phyloP scores from a whole-genome alignment of 345 rosid genomes.

The Eucalyptus cloeziana region DNA sequence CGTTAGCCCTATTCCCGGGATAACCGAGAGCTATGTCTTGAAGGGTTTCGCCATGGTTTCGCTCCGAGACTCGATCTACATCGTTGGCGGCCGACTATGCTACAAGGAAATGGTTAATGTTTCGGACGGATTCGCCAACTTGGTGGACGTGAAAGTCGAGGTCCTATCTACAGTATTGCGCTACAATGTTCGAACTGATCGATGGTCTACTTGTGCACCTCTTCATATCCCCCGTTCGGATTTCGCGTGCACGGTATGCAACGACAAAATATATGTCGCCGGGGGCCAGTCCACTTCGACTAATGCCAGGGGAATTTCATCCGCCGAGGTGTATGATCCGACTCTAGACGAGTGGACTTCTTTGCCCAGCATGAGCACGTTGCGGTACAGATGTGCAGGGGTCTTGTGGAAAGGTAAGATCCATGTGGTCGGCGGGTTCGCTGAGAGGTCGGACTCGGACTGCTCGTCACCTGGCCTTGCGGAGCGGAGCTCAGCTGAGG shows the following conservation, averaged over 20 bases:
- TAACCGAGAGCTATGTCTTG: constrained; percentile 17
- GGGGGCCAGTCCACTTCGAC: constrained; percentile 29
- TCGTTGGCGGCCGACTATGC: constrained; percentile 29
- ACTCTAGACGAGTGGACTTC: constrained; percentile 9
- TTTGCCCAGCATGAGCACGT: constrained; percentile 22
- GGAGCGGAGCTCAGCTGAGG: constrained; percentile 45
- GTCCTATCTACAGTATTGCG: constrained; percentile 10
- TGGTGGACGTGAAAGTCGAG: background rate
- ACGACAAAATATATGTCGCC: constrained; percentile 27
- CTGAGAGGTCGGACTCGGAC: constrained; percentile 7
- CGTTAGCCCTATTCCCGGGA: constrained; percentile 9
- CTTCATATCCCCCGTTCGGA: constrained; percentile 13
- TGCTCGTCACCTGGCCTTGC: constrained; percentile 1
- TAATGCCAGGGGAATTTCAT: constrained; percentile 9
- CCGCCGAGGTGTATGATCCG: constrained; percentile 30
- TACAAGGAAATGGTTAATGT: background rate
- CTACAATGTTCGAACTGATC: background rate
- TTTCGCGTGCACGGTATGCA: constrained; percentile 24
- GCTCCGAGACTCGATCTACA: constrained; percentile 14
- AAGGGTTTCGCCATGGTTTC: constrained; percentile 35
- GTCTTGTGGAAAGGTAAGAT: constrained; percentile 36
- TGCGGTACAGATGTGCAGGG: constrained; percentile 35
- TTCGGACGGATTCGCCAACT: background rate
- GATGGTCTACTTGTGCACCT: constrained; percentile 20
- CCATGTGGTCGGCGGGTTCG: constrained; percentile 36